phyloP scores from a whole-genome alignment of 2,329 filamentous ascomycete species.

The Xylariaceae sp. region DNA sequence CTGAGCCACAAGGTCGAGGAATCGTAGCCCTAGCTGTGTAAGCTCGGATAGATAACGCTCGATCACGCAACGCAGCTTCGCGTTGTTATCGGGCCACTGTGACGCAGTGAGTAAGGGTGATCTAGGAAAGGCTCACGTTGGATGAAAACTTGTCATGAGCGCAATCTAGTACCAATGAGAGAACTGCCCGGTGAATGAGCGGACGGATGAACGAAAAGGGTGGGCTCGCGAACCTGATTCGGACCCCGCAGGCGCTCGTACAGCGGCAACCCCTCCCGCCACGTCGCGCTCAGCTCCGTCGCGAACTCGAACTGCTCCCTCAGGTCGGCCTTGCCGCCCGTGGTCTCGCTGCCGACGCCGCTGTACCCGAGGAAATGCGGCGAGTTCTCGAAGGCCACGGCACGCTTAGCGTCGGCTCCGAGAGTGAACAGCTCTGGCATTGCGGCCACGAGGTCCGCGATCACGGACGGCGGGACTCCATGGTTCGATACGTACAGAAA shows the following conservation, averaged over 20 bases:
- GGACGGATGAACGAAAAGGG: too few relatives aligned
- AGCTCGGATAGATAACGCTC: slow-evolving; percentile 58
- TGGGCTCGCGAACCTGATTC: slow-evolving; percentile 48
- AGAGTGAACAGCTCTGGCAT: slow-evolving; percentile 54
- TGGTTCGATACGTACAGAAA: slow-evolving; percentile 61
- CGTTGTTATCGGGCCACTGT: slow-evolving; percentile 50
- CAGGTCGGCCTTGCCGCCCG: slow-evolving; percentile 56
- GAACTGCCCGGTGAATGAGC: too few relatives aligned
- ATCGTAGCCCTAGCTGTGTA: slow-evolving; percentile 56
- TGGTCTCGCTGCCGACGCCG: slow-evolving; percentile 59
- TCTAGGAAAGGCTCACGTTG: too few relatives aligned
- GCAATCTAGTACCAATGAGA: too few relatives aligned
- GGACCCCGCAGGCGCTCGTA: slow-evolving; percentile 54
- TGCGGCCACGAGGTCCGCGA: slow-evolving; percentile 46
- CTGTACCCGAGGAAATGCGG: slow-evolving; percentile 68
- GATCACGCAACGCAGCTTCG: slow-evolving; percentile 45
- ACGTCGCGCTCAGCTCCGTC: slow-evolving; percentile 54
- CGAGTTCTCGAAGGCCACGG: slow-evolving; percentile 55
- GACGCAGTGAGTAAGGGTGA: not conserved
- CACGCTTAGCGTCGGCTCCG: slow-evolving; percentile 44
- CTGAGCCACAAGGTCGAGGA: slow-evolving; percentile 61
- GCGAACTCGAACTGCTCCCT: slow-evolving; percentile 67
- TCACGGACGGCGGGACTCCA: slow-evolving; percentile 45
- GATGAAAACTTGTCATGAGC: too few relatives aligned
- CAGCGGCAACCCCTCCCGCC: slow-evolving; percentile 42